phyloP scores from a whole-genome alignment of 2,329 filamentous ascomycete species.

The Stemphylium beticola region DNA sequence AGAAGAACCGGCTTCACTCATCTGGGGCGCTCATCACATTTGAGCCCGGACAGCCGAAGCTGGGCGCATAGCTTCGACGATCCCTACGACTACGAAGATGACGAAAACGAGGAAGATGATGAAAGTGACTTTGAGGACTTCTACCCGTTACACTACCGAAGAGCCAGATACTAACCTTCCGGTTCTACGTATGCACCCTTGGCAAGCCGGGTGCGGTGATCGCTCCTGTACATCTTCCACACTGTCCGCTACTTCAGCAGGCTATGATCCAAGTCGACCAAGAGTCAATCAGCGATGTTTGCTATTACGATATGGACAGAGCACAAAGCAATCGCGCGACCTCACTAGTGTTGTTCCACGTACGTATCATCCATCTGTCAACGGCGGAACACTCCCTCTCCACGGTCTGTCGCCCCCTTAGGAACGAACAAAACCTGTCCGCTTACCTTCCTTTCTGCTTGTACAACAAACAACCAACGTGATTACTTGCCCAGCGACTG shows the following conservation, averaged over 20 bases:
- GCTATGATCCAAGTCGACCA: not conserved
- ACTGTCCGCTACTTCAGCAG: too few species aligned
- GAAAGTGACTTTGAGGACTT: constrained; percentile 2
- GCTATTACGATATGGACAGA: not conserved
- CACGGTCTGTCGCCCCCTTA: not conserved
- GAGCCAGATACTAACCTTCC: not conserved
- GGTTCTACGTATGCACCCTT: too few species aligned
- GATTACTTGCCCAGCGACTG: not conserved
- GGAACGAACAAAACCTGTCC: not conserved
- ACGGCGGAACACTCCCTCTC: not conserved
- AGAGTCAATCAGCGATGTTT: constrained; percentile 1
- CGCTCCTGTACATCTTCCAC: too few species aligned
- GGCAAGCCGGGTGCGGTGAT: too few species aligned
- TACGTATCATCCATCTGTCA: not conserved
- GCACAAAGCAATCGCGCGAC: not conserved
- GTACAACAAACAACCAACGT: not conserved
- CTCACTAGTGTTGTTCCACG: not conserved
- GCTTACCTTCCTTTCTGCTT: not conserved
- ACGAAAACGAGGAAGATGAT: constrained; percentile 13
- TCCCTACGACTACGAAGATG: constrained; percentile 19
- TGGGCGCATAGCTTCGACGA: constrained; percentile 9
- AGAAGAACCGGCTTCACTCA: not conserved
- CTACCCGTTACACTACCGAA: not conserved
- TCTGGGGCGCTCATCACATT: not conserved
- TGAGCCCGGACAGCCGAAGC: not conserved